phyloP scores from a whole-genome alignment of 1,284 basidiomycete species.

The Thelephora terrestris region DNA sequence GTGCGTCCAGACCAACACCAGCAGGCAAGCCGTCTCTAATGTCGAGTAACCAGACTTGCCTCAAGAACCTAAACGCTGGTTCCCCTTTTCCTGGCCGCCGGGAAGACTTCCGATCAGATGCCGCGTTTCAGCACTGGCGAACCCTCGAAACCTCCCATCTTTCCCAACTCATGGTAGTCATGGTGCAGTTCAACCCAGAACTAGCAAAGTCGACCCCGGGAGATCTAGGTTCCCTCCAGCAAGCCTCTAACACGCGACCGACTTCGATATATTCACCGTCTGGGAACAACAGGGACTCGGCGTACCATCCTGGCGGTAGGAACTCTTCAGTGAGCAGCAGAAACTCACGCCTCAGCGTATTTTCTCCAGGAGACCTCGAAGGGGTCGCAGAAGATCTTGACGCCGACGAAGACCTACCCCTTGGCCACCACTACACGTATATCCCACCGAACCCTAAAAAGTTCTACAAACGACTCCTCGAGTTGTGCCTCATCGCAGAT shows the following conservation, averaged over 20 bases:
- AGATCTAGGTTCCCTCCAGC: constrained; percentile 35
- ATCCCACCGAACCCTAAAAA: constrained; percentile 85
- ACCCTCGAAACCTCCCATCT: constrained; percentile 77
- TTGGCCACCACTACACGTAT: constrained; percentile 73
- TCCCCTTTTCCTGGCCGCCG: constrained; percentile 76
- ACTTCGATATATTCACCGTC: constrained; percentile 40
- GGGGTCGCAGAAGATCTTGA: constrained; percentile 33
- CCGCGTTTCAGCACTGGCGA: constrained; percentile 80
- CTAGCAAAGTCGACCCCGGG: constrained; percentile 70
- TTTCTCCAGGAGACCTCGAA: constrained; percentile 28
- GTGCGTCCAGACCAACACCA: constrained; percentile 25
- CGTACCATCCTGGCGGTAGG: constrained; percentile 29
- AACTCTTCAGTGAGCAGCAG: constrained; percentile 57
- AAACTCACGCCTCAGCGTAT: constrained; percentile 37
- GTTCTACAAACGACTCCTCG: constrained; percentile 79
- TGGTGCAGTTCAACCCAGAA: constrained; percentile 83
- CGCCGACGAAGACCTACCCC: constrained; percentile 57
- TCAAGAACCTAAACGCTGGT: constrained; percentile 87
- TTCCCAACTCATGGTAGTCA: constrained; percentile 81
- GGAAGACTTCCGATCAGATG: constrained; percentile 77
- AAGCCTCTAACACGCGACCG: constrained; percentile 36
- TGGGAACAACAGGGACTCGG: constrained; percentile 21
- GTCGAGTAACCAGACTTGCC: constrained; percentile 52
- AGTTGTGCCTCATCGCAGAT: constrained; percentile 78
- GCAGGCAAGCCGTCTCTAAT: not conserved